Conservation (phyloP, 108 stramenopile species). For the Chaetoceros muelleri region DNA sequence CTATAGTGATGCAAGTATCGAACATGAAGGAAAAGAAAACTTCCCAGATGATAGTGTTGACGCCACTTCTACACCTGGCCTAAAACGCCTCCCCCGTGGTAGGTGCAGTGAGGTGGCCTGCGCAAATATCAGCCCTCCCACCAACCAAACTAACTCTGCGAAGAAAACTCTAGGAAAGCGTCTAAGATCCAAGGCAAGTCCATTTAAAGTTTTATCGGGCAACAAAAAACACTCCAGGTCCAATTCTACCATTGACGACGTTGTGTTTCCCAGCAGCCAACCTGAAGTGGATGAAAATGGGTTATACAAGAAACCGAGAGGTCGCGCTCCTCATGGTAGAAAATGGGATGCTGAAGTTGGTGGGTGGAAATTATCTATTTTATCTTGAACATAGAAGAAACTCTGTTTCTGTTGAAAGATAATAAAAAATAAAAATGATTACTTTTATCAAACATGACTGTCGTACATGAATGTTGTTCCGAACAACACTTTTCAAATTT, state of each 20-base stretch:
- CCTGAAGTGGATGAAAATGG: background rate
- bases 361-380: conserved; percentile 1
- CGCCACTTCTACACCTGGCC: background rate
- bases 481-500: background rate
- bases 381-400: background rate
- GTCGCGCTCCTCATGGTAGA: conserved; percentile 5
- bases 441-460: too few relatives aligned
- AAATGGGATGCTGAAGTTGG: conserved; percentile 6
- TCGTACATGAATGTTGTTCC: too few relatives aligned
- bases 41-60: background rate
- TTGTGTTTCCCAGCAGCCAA: background rate
- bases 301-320: background rate
- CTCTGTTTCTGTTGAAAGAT: too few relatives aligned
- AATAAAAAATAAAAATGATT: too few relatives aligned
- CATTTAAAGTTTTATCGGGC: background rate
- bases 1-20: background rate
- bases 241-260: background rate
- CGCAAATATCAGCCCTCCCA: background rate
- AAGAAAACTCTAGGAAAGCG: background rate
- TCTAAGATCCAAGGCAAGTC: background rate
- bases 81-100: background rate
- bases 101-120: background rate
- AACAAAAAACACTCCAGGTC: too few relatives aligned
- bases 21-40: background rate
- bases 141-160: background rate